Percentiles rank a stretch among this genome's conserved stretches.
Conservation (phyloP, 139 green algal genomes). For the Chlorella sp. region DNA sequence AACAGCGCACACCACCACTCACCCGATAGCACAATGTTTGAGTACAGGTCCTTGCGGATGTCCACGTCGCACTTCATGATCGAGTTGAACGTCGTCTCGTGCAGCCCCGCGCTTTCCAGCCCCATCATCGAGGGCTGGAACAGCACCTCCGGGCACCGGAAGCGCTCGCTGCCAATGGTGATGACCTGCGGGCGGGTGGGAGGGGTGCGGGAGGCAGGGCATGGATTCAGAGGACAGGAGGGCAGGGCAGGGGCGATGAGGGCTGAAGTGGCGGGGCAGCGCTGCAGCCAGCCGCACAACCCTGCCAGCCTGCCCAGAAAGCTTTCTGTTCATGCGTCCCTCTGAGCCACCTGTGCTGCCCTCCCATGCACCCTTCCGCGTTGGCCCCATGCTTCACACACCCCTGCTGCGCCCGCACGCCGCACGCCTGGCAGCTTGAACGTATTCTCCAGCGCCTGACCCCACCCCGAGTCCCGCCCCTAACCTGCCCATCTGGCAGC, state of each 20-base stretch:
- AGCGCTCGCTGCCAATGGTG: conserved; percentile 95
- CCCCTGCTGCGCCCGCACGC: conserved; percentile 11
- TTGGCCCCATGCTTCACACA: no score
- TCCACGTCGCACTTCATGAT: conserved; percentile 99
- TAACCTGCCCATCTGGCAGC: background rate
- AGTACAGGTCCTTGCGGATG: conserved; percentile 97
- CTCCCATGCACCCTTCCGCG: no score
- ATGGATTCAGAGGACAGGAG: background rate
- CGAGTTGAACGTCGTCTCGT: conserved; percentile 97
- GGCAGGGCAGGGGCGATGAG: background rate
- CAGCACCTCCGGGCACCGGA: conserved; percentile 97
- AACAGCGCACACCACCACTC: background rate
- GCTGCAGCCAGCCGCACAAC: no score
- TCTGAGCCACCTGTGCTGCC: no score
- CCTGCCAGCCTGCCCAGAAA: no score
- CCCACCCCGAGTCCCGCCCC: no score
- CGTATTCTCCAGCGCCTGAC: conserved; percentile 97
- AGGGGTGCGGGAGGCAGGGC: no score
- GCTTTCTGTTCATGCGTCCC: no score
- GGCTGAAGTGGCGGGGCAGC: no score
- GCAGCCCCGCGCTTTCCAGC: conserved; percentile 91
- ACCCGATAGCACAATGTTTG: conserved; percentile 90
- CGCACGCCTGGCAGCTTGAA: conserved; percentile 94
- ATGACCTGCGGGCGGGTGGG: conserved; percentile 81
- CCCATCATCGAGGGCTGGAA: conserved; percentile 95